Evolutionary conservation across 148 eudicot genomes (phyloP).

Genomic region (Heliamphora exappendiculata): DNA sequence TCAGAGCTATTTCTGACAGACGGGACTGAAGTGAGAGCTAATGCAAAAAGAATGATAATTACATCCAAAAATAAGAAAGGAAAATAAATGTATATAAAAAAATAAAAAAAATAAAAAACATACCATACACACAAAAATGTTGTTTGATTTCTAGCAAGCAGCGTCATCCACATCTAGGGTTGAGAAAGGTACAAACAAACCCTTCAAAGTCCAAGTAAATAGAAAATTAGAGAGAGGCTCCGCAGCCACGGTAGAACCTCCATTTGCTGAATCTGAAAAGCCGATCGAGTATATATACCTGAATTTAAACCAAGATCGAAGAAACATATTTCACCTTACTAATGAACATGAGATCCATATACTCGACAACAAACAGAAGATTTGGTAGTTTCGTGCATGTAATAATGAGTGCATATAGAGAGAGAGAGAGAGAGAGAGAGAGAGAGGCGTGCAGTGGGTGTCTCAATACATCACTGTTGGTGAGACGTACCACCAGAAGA

Average conservation of each 20-base stretch:
- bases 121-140: neutral
- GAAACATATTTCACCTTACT: neutral
- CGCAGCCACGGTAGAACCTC: neutral
- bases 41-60: neutral
- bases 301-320: neutral
- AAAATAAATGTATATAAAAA: too few relatives aligned
- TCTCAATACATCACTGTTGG: too few relatives aligned
- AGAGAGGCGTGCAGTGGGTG: neutral
- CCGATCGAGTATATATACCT: neutral
- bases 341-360: neutral
- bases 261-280: neutral
- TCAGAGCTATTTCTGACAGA: neutral
- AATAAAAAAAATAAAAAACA: neutral
- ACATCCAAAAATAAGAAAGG: neutral
- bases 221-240: neutral
- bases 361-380: neutral
- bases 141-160: neutral
- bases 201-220: neutral
- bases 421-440: neutral
- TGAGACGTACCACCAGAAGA: neutral
- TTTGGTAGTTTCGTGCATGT: slow-evolving; percentile 10
- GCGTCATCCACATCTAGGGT: neutral
- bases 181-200: neutral
- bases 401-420: neutral
- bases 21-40: neutral